Conservation (phyloP, 176 grass and related monocot genomes). For the Triticum aestivum region IWGSC_CS_RefSeq_v2.1 NC_057799.1:314263384-314263883, state of each 20-base stretch:
- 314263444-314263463: slow-evolving; percentile 19
- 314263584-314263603: background rate
- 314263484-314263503: slow-evolving; percentile 19
- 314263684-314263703: no score
- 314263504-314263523: slow-evolving; percentile 16
- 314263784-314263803: no score
- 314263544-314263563: background rate
- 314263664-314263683: background rate
- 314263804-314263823: no score
- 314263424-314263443: slow-evolving; percentile 21
- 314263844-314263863: no score
- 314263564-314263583: slow-evolving; percentile 12
- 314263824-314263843: no score
- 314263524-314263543: background rate
- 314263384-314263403: background rate
- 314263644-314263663: background rate
- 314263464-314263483: slow-evolving; percentile 4
- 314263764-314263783: no score
- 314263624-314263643: background rate
- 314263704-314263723: no score
- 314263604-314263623: background rate
- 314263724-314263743: no score
- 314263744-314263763: no score
- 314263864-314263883: no score
- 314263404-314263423: slow-evolving; percentile 14